These are phyloP conservation scores for Abortiporus biennis DNA, from an alignment of 1,284 basidiomycete species.

Conservation along the genomic window DNA sequence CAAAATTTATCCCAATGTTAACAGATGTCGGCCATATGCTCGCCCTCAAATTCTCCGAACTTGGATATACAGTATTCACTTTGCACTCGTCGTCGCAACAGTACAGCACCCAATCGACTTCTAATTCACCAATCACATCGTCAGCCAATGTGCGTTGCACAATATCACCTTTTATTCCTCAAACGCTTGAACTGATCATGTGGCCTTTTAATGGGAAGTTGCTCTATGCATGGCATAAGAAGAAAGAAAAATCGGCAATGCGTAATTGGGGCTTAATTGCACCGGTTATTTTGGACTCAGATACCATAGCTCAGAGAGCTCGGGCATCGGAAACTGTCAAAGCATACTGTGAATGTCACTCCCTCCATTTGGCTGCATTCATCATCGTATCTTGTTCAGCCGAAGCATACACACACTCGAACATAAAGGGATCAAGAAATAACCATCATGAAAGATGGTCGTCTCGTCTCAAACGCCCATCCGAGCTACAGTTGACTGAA, in stretches of 20 bases:
- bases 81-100: slow-evolving; percentile 19
- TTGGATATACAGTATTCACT: slow-evolving; percentile 29
- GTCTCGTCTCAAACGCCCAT: slow-evolving; percentile 1
- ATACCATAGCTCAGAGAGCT: slow-evolving; percentile 21
- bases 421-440: slow-evolving; percentile 4
- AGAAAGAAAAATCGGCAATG: slow-evolving; percentile 23
- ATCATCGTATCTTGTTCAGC: slow-evolving; percentile 17
- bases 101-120: slow-evolving; percentile 4
- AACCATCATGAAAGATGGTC: not conserved
- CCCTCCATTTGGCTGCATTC: slow-evolving; percentile 24
- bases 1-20: no score
- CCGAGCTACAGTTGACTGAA: slow-evolving; percentile 8
- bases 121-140: slow-evolving; percentile 18
- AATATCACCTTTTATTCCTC: slow-evolving; percentile 1
- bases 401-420: slow-evolving; percentile 9
- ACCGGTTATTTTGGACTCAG: slow-evolving; percentile 25
- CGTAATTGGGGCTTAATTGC: slow-evolving; percentile 27
- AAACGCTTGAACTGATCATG: slow-evolving; percentile 3
- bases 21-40: slow-evolving; percentile 17
- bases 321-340: slow-evolving; percentile 26
- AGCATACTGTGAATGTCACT: slow-evolving; percentile 24
- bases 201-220: slow-evolving; percentile 16
- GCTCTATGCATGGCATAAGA: slow-evolving; percentile 28
- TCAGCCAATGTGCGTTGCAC: slow-evolving; percentile 19
- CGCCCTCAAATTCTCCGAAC: slow-evolving; percentile 26